These are phyloP conservation scores for Thecaphora frezii DNA, from an alignment of 1,284 basidiomycete genomes.

Conservation along the genomic window DNA sequence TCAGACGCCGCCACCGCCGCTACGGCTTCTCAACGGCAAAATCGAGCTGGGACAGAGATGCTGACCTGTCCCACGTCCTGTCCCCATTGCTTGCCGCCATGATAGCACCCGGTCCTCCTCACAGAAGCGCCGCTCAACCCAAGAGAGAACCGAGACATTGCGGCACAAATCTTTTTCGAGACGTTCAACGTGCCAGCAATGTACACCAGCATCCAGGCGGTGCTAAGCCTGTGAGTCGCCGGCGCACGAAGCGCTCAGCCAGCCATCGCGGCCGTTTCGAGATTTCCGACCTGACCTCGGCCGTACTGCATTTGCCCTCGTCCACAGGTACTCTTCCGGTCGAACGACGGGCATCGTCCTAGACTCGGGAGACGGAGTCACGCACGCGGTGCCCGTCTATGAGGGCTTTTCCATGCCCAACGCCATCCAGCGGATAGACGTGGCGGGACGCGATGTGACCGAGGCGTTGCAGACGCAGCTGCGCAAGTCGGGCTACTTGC, in stretches of 20 bases:
- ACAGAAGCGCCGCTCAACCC: conserved; percentile 91
- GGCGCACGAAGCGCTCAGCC: too few species aligned
- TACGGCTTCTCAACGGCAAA: too few species aligned
- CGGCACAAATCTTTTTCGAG: conserved; percentile 96
- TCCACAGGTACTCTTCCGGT: conserved; percentile 89
- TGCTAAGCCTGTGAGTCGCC: conserved; percentile 79
- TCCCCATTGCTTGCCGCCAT: too few species aligned
- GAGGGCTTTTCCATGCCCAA: conserved; percentile 99
- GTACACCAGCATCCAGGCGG: conserved; percentile 95
- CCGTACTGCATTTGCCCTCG: too few species aligned
- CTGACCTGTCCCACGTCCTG: too few species aligned
- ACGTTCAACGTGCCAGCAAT: conserved; percentile 98
- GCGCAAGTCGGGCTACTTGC: conserved; percentile 88
- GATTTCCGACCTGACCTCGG: too few species aligned
- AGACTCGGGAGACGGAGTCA: conserved; percentile 97
- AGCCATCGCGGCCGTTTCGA: too few species aligned
- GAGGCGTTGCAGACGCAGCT: conserved; percentile 91
- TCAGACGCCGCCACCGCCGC: too few species aligned
- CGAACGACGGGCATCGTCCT: conserved; percentile 97
- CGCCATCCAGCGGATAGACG: conserved; percentile 89
- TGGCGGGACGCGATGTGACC: conserved; percentile 92
- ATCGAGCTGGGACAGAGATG: too few species aligned
- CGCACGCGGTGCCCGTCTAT: conserved; percentile 97
- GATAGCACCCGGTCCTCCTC: conserved; percentile 91
- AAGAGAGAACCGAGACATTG: conserved; percentile 88